Base-by-base conservation (phyloP, 176 grass and related monocot species). In the Musa troglodytarum region DNA sequence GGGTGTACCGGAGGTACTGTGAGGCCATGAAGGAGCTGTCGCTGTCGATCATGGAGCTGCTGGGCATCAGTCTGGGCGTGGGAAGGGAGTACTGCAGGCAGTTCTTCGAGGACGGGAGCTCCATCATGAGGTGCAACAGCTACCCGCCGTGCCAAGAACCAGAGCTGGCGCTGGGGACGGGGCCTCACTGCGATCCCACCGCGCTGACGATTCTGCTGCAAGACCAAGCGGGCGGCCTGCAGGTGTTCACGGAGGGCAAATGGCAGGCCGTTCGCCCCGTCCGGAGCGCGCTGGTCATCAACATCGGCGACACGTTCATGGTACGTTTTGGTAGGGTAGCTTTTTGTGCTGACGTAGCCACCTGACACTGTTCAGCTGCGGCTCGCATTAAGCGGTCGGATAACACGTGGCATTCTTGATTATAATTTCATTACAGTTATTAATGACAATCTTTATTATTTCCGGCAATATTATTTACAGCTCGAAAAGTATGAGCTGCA, bases 101-200 rank as follows among this genome's bases (percentile, higher is more conserved):
- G 8, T 96, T 86, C 79, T 96, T 88, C 81, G 52, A 76, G 65
- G 92, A 96, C 73, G 74, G 85, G 20, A 26, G 73, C 68, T 91
- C 77, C n/a, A 91, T 81, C 85, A 91, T 87, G 88, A 58, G 92
- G 79, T 91, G 86, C 74, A 96, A 96, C 86, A 83, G 91, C 79
- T 91, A 96, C 76, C 88, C 92, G 21, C 34, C 4, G 34, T 43
- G 34, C 34, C 34, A 43, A 43, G 34, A 43, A 5, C 34, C 34
- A 43, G 88, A 96, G 15, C 59, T 85, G 76, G 71, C 86, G 52
- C 86, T 86, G 63, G 92, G 92, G 12, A 96, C 88, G 50, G 92
- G 92, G 11, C 92, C 83, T n/a, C 92, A 96, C 82, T 82, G 88
- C 78, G 92, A 96, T 68, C 83, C 88, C 9, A 63, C 84, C 63